Evolutionary conservation across 441 rosid genomes (phyloP), one percentile per base, ranked within the genome.

Genomic region (Pelargonium citronellum): DNA sequence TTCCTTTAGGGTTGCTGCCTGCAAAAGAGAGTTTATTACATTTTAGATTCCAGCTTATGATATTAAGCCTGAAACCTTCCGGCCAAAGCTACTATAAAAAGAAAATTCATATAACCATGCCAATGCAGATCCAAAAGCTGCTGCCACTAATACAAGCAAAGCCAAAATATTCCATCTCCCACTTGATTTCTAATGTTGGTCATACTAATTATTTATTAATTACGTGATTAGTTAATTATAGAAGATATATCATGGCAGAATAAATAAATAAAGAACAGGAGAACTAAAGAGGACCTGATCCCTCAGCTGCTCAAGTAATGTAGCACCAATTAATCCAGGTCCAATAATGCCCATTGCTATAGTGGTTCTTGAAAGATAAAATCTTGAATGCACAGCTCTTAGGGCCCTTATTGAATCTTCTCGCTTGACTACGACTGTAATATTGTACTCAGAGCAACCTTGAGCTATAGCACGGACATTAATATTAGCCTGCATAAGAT

Each of bases 371-470:
- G 98, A 91, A 77, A 85, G 89, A 82, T 81, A 92, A 80, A 92
- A 91, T 82, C 96, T 88, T 15, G 98, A 92, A 78, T 92, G 98
- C 49, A 87, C 98, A 78, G 97, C 94, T 84, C 88, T 87, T 71
- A 92, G 77, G 69, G 98, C 97, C 87, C 84, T 89, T 67, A 91
- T 80, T 68, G 97, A 91, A 77, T 92, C 98, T 81, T 89, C 97
- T 60, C 90, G 87, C 83, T 84, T 89, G 60, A 92, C 69, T 17
- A 90, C 97, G 20, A 82, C 97, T 1, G 98, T 92, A 69, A 92
- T 79, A 72, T 92, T 92, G 78, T 88, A 92, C 80, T 92, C 98
- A 2, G 98, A 92, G 79, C 97, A 92, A 68, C 98, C 98, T 88
- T 92, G 98, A 77, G 97, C 95, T 82, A 91, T 88, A 58, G 96